Evolutionary conservation across 2,329 filamentous ascomycete species (phyloP).

Genomic region (Pseudohalonectria lignicola): DNA sequence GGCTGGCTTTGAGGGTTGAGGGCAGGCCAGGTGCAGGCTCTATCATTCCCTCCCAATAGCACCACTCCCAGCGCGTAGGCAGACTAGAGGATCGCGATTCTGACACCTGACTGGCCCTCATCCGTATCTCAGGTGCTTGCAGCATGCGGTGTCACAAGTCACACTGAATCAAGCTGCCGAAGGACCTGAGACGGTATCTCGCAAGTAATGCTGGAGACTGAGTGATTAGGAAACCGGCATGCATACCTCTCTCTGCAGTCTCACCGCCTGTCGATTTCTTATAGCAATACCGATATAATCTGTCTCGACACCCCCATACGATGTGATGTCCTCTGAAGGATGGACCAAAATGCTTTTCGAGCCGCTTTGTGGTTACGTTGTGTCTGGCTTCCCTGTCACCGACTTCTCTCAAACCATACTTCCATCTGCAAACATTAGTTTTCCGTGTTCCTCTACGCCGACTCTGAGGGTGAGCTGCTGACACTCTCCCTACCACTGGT

Average conservation of each 20-base stretch:
- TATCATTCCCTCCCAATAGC: background rate
- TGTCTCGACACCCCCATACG: background rate
- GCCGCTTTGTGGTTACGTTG: too few species aligned
- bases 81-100: background rate
- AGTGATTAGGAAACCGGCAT: background rate
- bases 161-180: background rate
- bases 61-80: background rate
- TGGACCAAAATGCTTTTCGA: too few species aligned
- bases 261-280: background rate
- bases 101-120: background rate
- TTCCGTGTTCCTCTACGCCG: too few species aligned
- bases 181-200: background rate
- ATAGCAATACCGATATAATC: background rate
- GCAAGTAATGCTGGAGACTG: background rate
- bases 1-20: too few species aligned
- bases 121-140: background rate
- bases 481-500: too few species aligned
- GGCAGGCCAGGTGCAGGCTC: too few species aligned
- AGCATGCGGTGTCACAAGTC: background rate
- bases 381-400: too few species aligned
- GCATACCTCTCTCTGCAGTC: background rate
- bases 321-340: background rate
- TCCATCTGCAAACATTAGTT: too few species aligned
- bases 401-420: too few species aligned
- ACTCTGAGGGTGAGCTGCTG: too few species aligned